phyloP scores from a whole-genome alignment of 108 stramenopile genomes.

The Pseudonitzschia delicatissima region DNA sequence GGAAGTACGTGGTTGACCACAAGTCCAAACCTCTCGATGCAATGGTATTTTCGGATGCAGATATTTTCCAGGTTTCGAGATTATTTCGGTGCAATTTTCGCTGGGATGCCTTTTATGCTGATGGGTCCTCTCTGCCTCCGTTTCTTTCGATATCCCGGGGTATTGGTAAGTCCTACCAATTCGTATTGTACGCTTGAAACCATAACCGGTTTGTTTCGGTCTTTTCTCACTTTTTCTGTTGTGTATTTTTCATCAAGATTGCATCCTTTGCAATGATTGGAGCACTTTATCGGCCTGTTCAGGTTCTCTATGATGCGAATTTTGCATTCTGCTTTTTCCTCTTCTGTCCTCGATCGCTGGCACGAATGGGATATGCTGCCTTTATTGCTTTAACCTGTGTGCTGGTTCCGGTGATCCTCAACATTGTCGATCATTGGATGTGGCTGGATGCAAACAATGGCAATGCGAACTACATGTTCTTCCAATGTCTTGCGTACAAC shows the following conservation, averaged over 20 bases:
- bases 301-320: conserved; percentile 64
- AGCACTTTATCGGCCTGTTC: conserved; percentile 54
- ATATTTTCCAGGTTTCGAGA: conserved; percentile 69
- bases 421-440: conserved; percentile 65
- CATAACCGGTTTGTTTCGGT: no score
- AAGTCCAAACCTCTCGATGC: conserved; percentile 59
- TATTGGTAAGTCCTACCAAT: conserved; percentile 53
- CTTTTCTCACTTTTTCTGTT: no score
- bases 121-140: conserved; percentile 60
- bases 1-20: conserved; percentile 37
- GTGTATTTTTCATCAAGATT: no score
- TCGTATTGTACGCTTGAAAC: no score
- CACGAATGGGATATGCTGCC: conserved; percentile 45
- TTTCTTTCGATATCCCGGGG: conserved; percentile 59
- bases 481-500: conserved; percentile 81
- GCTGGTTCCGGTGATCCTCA: conserved; percentile 57
- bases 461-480: conserved; percentile 82
- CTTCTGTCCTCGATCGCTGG: conserved; percentile 55
- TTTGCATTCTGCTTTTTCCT: conserved; percentile 47
- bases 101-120: conserved; percentile 51
- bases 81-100: conserved; percentile 56
- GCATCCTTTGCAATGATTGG: conserved; percentile 47
- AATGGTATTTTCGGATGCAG: conserved; percentile 84
- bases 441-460: conserved; percentile 78
- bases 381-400: conserved; percentile 54